Conservation (phyloP, 169 alveolate genomes). For the Blepharisma undulans region DNA sequence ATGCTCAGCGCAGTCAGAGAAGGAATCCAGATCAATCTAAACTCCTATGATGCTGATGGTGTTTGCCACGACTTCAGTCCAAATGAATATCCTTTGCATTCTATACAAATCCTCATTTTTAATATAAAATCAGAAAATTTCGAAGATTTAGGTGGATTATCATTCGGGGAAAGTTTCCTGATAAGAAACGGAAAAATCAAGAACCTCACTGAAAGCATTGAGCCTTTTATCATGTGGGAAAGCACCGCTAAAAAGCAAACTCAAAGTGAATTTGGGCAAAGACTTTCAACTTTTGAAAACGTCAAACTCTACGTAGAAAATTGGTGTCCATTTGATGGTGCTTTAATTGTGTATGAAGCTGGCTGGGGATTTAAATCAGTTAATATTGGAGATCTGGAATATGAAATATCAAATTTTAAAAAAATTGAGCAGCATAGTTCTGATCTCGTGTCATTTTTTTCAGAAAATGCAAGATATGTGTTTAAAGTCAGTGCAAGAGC, state of each 20-base stretch:
- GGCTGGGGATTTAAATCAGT: slow-evolving; percentile 22
- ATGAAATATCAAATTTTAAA: background rate
- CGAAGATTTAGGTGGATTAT: slow-evolving; percentile 2
- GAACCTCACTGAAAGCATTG: background rate
- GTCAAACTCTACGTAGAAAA: background rate
- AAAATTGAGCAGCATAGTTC: slow-evolving; percentile 14
- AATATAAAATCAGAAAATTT: background rate
- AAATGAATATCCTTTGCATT: background rate
- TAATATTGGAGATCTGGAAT: background rate
- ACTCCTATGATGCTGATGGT: slow-evolving; percentile 33
- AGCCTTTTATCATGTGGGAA: slow-evolving; percentile 13
- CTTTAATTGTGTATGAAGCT: background rate
- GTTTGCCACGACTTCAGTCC: background rate
- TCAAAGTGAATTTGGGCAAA: background rate
- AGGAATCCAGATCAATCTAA: background rate
- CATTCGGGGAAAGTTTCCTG: slow-evolving; percentile 16
- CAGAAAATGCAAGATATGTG: background rate
- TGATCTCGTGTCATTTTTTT: background rate
- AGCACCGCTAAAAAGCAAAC: background rate
- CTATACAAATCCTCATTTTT: background rate
- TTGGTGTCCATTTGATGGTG: background rate
- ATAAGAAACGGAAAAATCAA: background rate
- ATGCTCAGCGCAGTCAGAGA: slow-evolving; percentile 5
- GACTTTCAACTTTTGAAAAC: slow-evolving; percentile 1
- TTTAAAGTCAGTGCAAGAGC: background rate